Base-by-base conservation (phyloP, 495 filamentous ascomycete genomes). In the Penicillium herquei region DNA sequence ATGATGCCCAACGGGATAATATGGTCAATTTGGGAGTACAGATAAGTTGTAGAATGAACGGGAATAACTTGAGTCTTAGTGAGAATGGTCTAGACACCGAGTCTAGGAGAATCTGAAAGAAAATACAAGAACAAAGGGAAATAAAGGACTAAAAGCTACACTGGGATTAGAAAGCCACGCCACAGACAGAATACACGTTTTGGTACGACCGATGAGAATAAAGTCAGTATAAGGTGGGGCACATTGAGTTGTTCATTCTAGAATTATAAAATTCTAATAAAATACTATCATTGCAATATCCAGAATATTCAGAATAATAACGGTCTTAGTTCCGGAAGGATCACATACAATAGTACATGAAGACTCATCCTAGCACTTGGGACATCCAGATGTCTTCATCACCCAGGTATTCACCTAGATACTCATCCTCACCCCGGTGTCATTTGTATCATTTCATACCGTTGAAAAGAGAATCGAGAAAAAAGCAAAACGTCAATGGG, bases 141-240 rank as follows among this genome's bases (percentile, higher is more conserved):
- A 32, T 13, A 44, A 55, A 51, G 33, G 37, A 57, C 45, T 54
- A 55, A 57, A 56, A 39, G 49, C n/a, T 58, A n/a, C n/a, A n/a
- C n/a, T 30, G 43, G 54, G 34, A 14, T 42, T 42, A 63, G 57
- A 54, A 58, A 54, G 63, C 55, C 47, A 56, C 54, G 43, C 52
- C 57, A 64, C 51, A 61, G 32, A 66, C 17, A 51, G 49, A 26
- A 52, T 54, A 58, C 58, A 52, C 33, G 41, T 51, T 26, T 50
- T 32, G 9, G 32, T 59, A 55, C 57, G 39, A 51, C 51, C 30
- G 54, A 63, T 57, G 52, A 58, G 56, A 62, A 46, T 51, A 40
- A 51, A 48, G 48, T 60, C 50, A 59, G 21, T 26, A 65, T 60
- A 54, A 33, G 56, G 65, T 65, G 65, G 65, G 65, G 65, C 59